Evolutionary conservation across 768 basidiomycete species (phyloP), one percentile per base, ranked within the genome.

Genomic region (Collybia mongolica): DNA sequence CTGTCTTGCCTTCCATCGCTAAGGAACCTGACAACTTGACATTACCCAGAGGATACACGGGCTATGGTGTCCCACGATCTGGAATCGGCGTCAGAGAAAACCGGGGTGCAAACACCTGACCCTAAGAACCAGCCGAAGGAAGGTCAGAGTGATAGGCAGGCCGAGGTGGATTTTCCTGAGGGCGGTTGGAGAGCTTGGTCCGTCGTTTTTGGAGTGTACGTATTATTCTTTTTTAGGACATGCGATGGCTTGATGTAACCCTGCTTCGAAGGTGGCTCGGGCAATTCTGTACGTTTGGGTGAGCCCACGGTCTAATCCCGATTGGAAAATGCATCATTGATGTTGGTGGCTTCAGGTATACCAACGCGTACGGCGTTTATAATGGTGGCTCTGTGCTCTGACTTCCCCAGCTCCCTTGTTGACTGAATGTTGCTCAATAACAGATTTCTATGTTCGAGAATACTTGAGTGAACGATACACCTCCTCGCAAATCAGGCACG

Each of bases 261-360:
- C 17, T 7, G 4, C 36, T 15, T 19, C 22, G 14, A 29, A 64
- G 60, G 20, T 63, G 55, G 54, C 49, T 65, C 17, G 43, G 50
- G 12, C 60, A 63, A 41, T 65, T 61, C 42, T 56, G 57, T 43
- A 63, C 64, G 19, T 61, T 63, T 36, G 61, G 63, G 63, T 64
- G 43, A 7, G 54, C 53, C 4, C 3, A 18, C 12, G 14, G 32
- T 39, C 35, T 40, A 9, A 26, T 24, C 17, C 17, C 35, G 19
- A 12, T 38, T 24, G 18, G 11, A 6, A 18, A 19, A 35, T 12
- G 37, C 44, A n/a, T 24, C 38, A 38, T 15, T 15, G 26, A 12
- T 17, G 22, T 45, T 14, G n/a, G 11, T 12, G 19, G 29, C 23
- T n/a, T 12, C 19, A 63, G 62, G 7, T 63, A 63, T 42, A 58